Evolutionary conservation across 176 grass and related monocot genomes (phyloP), one percentile per base, ranked within the genome.

Genomic region (Ananas comosus): DNA sequence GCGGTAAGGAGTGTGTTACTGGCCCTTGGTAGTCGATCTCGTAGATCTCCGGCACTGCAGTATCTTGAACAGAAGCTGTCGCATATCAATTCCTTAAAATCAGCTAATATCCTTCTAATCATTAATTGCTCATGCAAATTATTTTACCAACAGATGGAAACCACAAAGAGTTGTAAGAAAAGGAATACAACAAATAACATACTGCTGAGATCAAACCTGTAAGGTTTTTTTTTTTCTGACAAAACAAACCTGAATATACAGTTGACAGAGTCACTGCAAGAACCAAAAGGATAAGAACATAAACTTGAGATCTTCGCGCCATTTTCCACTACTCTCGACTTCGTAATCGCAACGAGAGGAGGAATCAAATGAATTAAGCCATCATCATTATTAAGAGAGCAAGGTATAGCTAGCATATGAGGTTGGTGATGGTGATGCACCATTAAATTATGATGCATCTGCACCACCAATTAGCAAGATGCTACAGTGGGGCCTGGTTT

Each of bases 21-120:
- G 74, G 74, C 10, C 51, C 74, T 7, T 19, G 51, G 50, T 77
- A 77, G 64, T 77, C 74, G 53, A 77, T 77, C 51, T 77, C 22
- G 51, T 77, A 77, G 52, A 77, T 25, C 16, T 77, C 24, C 14
- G 24, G 74, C 12, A 24, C 14, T 12, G 64, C 33, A 47, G 14
- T 17, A 77, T 68, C 64, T 68, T 77, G 57, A 33, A 50, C 67
- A 6, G 64, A 48, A 67, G 74, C 64, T 77, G 74, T 59, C 56
- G 19, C n/a, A 59, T 19, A 59, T 59, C 4, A 59, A 59, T 18
- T 19, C n/a, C 16, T 59, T 16, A 10, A 59, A 59, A 19, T 59
- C 16, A 21, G 56, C 16, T 59, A 59, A 5, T 18, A 9, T 17
- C 13, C 54, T 59, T 59, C 13, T 17, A 59, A 59, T 59, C 19